Evolutionary conservation across 2,329 filamentous ascomycete species (phyloP), one percentile per base, ranked within the genome.

Genomic region (Samsoniella hepiali): DNA sequence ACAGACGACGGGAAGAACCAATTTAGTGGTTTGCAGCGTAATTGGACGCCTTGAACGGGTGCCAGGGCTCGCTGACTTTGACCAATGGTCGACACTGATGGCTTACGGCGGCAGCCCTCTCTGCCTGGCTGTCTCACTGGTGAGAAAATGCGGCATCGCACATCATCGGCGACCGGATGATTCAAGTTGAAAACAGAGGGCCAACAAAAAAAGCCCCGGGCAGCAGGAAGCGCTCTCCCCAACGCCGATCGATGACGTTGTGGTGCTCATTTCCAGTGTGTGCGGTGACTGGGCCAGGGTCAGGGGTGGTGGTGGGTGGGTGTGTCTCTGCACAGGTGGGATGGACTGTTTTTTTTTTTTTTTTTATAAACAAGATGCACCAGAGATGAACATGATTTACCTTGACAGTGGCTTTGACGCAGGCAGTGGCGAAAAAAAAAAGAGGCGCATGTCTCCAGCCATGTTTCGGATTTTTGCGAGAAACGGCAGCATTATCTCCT

Each of bases 241-340:
- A 31, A 47, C 15, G 58, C 50, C 50, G 58, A 62, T 62, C 58
- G 58, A 62, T 62, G 58, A 62, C 58, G 58, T 45, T 22, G 44
- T 10, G 42, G 34, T 34, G 45, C 29, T 49, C 56, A 51, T 51
- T 59, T 44, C 34, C 45, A 53, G 13, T n/a, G n/a, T 45, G 51
- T 51, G 47, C 36, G 34, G 45, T 51, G 57, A 40, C 36, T 38
- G 5, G 22, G 5, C 17, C 31, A 47, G 44, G 32, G 4, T 38
- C 44, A 58, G 32, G 32, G 44, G 17, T 57, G 17, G 2, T 29
- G n/a, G n/a, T 9, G 1, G n/a, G 22, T 9, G 45, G n/a, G 45
- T 49, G 45, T 49, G 22, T 49, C n/a, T 49, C n/a, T 36, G 22
- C n/a, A 22, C 11, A 47, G 32, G 56, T 38, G 45, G 22, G 32